Base-by-base conservation (phyloP, 768 basidiomycete genomes). In the Glaciozyma martinii region DNA sequence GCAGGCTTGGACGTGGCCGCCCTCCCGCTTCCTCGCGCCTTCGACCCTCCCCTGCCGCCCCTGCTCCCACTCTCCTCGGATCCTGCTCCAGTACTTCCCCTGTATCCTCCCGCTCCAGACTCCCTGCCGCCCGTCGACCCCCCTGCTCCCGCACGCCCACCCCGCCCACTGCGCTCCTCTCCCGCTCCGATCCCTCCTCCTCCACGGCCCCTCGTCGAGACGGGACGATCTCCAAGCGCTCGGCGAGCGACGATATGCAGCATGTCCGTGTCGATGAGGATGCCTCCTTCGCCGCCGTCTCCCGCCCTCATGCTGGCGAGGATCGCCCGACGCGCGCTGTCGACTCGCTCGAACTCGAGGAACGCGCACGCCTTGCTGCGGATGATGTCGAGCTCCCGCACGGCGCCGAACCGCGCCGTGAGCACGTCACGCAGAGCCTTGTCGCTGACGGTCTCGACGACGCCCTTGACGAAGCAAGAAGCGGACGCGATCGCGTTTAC, bases 391-490 rank as follows among this genome's bases (percentile, higher is more conserved):
- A 92, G 77, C 29, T 91, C 90, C 76, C 88, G 89, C 74, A 95
- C 81, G 0, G 84, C 80, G 0, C 90, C 90, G 76, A 93, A 93
- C 42, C 85, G 84, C 40, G 76, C 73, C 0, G 80, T 77, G 43
- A 92, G 80, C 4, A 78, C 74, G 47, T 75, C 77, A 27, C 75
- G 77, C 44, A 93, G 81, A 1, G 80, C 78, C 19, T 76, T 59
- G 54, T 82, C 79, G 30, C 83, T 77, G 47, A 91, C 79, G 40
- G 80, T 77, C 62, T 91, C 89, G 21, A 82, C 80, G 4, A 93
- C 89, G 71, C 86, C 85, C 84, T 95, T 97, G 80, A 97, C 86
- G 78, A 97, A 99, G 77, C 90, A 91, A 65, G 87, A 86, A 3
- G 88, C 76, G 16, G 84, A 89, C 29, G 82, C 81, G 60, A 92